These are phyloP conservation scores for Ocimum tenuiflorum DNA, from an alignment of 257 asterid genomes.

Conservation along the genomic window DNA sequence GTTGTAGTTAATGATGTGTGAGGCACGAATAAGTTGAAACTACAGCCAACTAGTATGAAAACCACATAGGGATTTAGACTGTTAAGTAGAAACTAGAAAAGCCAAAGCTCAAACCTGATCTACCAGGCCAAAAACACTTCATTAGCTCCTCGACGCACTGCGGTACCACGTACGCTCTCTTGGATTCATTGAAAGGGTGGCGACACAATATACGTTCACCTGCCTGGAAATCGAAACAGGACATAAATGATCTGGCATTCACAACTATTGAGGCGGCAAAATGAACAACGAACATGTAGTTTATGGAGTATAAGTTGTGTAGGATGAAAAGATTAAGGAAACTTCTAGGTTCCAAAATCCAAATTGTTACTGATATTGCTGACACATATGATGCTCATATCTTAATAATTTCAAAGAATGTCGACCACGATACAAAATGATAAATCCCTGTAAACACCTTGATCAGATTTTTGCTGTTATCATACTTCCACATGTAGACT, in stretches of 20 bases:
- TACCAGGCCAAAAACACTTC: slow-evolving; percentile 87
- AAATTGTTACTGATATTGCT: neutral
- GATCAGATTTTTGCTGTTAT: neutral
- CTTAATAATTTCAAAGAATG: neutral
- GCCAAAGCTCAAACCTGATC: slow-evolving; percentile 42
- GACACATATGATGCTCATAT: neutral
- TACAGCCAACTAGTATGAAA: neutral
- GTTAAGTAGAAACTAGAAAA: neutral
- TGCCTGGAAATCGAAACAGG: slow-evolving; percentile 29
- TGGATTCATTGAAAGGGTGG: slow-evolving; percentile 88
- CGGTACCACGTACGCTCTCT: slow-evolving; percentile 89
- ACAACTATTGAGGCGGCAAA: neutral
- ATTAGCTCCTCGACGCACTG: slow-evolving; percentile 80
- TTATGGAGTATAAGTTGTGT: neutral
- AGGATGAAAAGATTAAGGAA: neutral
- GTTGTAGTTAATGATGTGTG: neutral
- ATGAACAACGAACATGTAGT: neutral
- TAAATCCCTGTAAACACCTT: neutral
- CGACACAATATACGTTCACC: slow-evolving; percentile 81
- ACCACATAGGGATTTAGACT: neutral
- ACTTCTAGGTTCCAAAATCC: neutral
- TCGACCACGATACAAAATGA: neutral
- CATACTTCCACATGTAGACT: neutral
- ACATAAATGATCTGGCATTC: neutral
- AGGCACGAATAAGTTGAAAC: neutral